Evolutionary conservation across 805 yeast species (phyloP).

Genomic region (Pichia exigua): DNA sequence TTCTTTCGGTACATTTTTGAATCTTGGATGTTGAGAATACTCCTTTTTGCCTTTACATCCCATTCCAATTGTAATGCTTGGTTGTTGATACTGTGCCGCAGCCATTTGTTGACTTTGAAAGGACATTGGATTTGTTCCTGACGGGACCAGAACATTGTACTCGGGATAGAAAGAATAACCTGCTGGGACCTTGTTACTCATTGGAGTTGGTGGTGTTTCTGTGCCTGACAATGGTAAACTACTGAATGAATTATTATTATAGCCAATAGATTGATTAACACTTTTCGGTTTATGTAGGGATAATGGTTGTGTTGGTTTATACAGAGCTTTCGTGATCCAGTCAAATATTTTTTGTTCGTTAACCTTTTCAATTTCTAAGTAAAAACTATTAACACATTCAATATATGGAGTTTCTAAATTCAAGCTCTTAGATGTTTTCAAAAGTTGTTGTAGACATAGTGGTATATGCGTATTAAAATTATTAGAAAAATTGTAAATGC

Average conservation of each 20-base stretch:
- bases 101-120: neutral
- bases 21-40: slow-evolving; percentile 12
- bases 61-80: neutral
- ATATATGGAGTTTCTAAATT: slow-evolving; percentile 17
- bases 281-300: neutral
- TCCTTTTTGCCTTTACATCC: neutral
- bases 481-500: slow-evolving; percentile 17
- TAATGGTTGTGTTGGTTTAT: neutral
- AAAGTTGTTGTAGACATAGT: slow-evolving; percentile 16
- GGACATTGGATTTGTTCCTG: neutral
- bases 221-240: neutral
- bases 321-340: slow-evolving; percentile 14
- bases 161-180: neutral
- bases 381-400: slow-evolving; percentile 19
- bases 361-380: slow-evolving; percentile 13
- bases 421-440: slow-evolving; percentile 10
- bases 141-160: neutral
- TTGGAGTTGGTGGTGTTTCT: slow-evolving; percentile 2
- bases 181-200: slow-evolving; percentile 4
- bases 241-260: neutral
- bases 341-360: slow-evolving; percentile 12
- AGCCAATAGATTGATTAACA: neutral
- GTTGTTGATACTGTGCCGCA: neutral
- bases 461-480: slow-evolving; percentile 14
- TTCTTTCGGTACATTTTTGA: slow-evolving; percentile 7